Evolutionary conservation across 345 rosid genomes (phyloP).

Genomic region (Geranium brycei): DNA sequence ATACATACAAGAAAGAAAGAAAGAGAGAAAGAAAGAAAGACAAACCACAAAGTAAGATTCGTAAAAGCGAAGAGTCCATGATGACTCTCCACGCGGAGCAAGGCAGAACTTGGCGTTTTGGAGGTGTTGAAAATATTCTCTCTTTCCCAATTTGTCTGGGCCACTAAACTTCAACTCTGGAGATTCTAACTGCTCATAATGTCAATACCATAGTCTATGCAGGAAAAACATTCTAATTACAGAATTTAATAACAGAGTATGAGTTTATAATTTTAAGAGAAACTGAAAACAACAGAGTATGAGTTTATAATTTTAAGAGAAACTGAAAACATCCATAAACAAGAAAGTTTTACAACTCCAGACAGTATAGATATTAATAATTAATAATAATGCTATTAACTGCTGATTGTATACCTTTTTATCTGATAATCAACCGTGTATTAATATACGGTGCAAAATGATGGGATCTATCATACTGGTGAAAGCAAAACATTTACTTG

Average conservation of each 20-base stretch:
- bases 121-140: constrained; percentile 81
- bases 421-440: not conserved
- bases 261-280: not conserved
- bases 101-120: constrained; percentile 89
- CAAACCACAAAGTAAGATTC: constrained; percentile 89
- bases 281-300: too few species aligned
- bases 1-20: not conserved
- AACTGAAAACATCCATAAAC: not conserved
- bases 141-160: constrained; percentile 60
- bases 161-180: constrained; percentile 92
- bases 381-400: too few species aligned
- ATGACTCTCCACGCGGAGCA: constrained; percentile 95
- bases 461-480: not conserved
- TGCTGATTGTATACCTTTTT: not conserved
- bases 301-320: not conserved
- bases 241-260: too few species aligned
- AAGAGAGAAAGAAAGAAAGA: constrained; percentile 18
- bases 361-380: not conserved
- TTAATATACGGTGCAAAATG: not conserved
- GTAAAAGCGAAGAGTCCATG: constrained; percentile 95
- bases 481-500: too few species aligned
- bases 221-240: not conserved
- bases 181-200: constrained; percentile 71
- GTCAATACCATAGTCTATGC: constrained; percentile 9
- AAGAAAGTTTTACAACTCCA: not conserved